A percentile compares a stretch with the other conserved stretches of the same genome.
These are phyloP conservation scores for Cyclotella sp. DNA, from an alignment of 108 stramenopile genomes.

Conservation along the genomic window DNA sequence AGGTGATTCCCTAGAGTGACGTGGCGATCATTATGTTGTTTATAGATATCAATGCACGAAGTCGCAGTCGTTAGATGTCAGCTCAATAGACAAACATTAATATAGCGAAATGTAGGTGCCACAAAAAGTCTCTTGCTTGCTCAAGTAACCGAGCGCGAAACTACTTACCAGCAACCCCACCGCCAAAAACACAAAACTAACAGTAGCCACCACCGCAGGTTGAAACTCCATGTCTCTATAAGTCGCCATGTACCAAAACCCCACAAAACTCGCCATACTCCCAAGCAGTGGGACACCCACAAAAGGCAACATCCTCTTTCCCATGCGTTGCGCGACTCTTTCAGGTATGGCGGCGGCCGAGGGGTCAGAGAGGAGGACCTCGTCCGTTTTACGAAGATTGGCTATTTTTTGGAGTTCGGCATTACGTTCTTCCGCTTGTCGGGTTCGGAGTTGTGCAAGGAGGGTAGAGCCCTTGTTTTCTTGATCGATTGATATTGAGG, in stretches of 20 bases:
- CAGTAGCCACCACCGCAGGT: conserved; percentile 76
- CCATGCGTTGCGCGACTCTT: conserved; percentile 83
- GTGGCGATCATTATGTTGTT: conserved; percentile 1
- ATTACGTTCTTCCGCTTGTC: conserved; percentile 71
- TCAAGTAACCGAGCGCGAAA: neutral
- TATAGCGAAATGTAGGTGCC: neutral
- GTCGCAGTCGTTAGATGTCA: too few species aligned
- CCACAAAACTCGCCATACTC: conserved; percentile 71
- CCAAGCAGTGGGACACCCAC: conserved; percentile 84
- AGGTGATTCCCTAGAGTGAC: conserved; percentile 75
- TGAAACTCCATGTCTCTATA: conserved; percentile 80
- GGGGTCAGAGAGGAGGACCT: conserved; percentile 51
- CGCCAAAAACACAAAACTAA: conserved; percentile 69
- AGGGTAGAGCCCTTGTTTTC: conserved; percentile 8
- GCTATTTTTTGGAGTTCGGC: conserved; percentile 70
- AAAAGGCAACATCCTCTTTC: conserved; percentile 85
- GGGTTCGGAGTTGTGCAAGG: conserved; percentile 67
- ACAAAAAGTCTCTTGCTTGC: neutral
- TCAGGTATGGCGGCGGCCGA: conserved; percentile 85
- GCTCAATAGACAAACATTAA: neutral
- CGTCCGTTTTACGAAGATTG: conserved; percentile 59
- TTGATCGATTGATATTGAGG: neutral
- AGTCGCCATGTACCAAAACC: conserved; percentile 85
- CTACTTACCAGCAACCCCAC: conserved; percentile 68
- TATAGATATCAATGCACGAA: neutral